Conservation (phyloP, 345 rosid species). For the Eucalyptus cladocalyx region DNA sequence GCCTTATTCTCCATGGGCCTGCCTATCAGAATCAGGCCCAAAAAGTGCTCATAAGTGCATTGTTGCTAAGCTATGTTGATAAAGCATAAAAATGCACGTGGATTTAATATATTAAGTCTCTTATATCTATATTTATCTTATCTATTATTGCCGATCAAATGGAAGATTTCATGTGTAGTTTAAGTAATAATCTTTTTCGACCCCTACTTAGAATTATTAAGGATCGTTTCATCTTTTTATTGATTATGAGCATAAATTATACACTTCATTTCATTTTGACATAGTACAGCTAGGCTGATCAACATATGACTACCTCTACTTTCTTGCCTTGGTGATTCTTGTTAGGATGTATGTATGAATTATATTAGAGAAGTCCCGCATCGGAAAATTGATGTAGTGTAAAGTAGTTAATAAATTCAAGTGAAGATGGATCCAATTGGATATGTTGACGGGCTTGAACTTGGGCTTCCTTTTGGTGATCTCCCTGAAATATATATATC, state of each 20-base stretch:
- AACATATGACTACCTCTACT: too few species aligned
- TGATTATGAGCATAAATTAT: background rate
- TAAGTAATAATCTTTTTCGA: background rate
- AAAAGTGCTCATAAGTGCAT: background rate
- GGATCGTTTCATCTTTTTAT: background rate
- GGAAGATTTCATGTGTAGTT: background rate
- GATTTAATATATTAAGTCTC: background rate
- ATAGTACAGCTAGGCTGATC: too few species aligned
- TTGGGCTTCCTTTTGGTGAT: accelerated
- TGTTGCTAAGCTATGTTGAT: background rate
- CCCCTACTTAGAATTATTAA: background rate
- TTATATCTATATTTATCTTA: background rate
- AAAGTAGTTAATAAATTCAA: too few species aligned
- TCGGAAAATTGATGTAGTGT: accelerated
- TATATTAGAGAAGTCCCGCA: accelerated
- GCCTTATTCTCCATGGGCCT: background rate
- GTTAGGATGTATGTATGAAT: too few species aligned
- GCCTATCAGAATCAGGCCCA: background rate
- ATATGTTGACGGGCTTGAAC: too few species aligned
- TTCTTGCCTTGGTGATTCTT: too few species aligned
- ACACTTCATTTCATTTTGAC: background rate
- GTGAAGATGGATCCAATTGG: too few species aligned
- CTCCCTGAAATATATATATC: accelerated
- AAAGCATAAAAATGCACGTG: background rate
- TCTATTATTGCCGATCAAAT: background rate